Evolutionary conservation across 257 asterid species (phyloP), one percentile per base, ranked within the genome.

Genomic region (Primulina tabacum): DNA sequence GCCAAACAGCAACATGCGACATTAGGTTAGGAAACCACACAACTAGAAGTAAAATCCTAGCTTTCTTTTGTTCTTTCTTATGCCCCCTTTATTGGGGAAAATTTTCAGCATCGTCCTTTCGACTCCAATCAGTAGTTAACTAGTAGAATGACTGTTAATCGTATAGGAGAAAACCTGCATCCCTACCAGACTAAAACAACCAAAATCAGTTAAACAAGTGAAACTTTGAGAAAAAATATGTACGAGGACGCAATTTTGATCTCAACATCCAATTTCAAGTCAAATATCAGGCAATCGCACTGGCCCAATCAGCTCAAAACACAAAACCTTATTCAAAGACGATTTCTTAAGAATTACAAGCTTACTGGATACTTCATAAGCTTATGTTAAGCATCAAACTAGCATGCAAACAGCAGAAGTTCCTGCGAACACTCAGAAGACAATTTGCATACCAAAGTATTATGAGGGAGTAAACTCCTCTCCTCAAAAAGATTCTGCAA

Each of bases 371-470:
- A 14, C 10, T 14, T 43, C 18, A 12, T 4, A 43, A 43, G 53
- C n/a, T 43, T 14, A 43, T 1, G 7, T 11, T 14, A 43, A 14
- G 18, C n/a, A 2, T 43, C n/a, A 43, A 43, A 11, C 55, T 43
- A 43, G n/a, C 55, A 43, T 4, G 55, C 55, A 43, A 43, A 43
- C 7, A 5, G 0, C 55, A 43, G 55, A 40, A 37, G 52, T 11
- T 40, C 52, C 14, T 29, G 3, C 4, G 0, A 61, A 71, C 7
- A 58, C 37, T 64, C 72, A 60, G n/a, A 72, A 17, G 28, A 60
- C 16, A 11, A 74, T 16, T 26, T 32, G 60, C 67, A 12, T 72
- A 85, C 89, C 87, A 63, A 37, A 60, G 60, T 60, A 21, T 63
- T 68, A 9, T 77, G 75, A 60, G 34, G 77, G 66, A 76, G 70